Base-by-base conservation (phyloP, 2,329 filamentous ascomycete genomes). In the Fusarium sublunatum region DNA sequence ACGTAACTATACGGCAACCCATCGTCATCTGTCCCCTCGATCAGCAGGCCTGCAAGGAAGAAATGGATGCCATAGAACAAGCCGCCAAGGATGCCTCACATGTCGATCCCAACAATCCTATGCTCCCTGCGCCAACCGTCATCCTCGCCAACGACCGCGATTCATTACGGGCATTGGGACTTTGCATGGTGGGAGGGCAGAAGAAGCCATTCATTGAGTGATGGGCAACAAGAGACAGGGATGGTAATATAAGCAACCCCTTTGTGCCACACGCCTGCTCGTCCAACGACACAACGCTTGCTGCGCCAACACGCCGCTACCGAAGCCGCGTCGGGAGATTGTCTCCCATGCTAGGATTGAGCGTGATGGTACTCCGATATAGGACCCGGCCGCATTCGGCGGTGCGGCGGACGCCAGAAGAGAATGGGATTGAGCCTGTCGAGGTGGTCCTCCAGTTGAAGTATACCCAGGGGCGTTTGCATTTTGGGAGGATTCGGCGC, bases 11-110 rank as follows among this genome's bases (percentile, higher is more conserved):
- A 39, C 88, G 94, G 49, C 92, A 98, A 76, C 93, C 92, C 6
- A 97, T 99, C 55, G 92, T 98, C 31, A 95, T 98, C 47, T 98
- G 94, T 72, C 94, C 95, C 0, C 87, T 97, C 61, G 95, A 99
- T 73, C 92, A 97, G 72, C 92, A 96, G 67, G 91, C 90, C 13
- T 99, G 95, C 79, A 97, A 96, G 76, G 93, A 97, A 74, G 95
- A 98, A 79, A 97, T 99, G 92, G 93, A 97, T 71, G 93, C 93
- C 34, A 98, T 99, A 64, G 93, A 97, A 74, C 92, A 97, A 77
- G 91, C 95, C 1, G 95, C 95, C 39, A 94, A 93, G 76, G 94
- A 98, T 69, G 94, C 95, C 2, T 90, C 91, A 13, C 88, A 91
- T 61, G 89, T 98, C 59, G 92, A 94, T 68, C 90, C 90, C 1